Evolutionary conservation across 1,284 basidiomycete species (phyloP).

Genomic region (Malassezia equina): DNA sequence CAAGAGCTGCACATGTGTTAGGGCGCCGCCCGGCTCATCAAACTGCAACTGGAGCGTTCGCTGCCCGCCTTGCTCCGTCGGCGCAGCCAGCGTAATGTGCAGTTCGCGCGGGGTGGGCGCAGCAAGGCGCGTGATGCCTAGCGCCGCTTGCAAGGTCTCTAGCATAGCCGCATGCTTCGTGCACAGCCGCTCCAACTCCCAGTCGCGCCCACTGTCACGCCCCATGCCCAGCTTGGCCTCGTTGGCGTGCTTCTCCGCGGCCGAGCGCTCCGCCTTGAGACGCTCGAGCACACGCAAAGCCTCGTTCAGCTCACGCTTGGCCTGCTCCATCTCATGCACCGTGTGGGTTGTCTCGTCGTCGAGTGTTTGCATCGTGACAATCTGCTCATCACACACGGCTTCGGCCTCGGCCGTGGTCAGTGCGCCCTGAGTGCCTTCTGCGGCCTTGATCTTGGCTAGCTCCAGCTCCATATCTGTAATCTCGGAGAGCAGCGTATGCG

Average conservation of each 20-base stretch:
- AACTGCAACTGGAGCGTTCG: conserved; percentile 6
- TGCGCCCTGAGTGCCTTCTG: conserved; percentile 26
- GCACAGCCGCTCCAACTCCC: conserved; percentile 33
- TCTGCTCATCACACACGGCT: conserved; percentile 27
- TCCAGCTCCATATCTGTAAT: conserved; percentile 40
- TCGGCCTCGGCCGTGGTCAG: conserved; percentile 33
- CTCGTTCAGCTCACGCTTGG: conserved; percentile 33
- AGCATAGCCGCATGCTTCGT: conserved; percentile 16
- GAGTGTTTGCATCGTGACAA: conserved; percentile 30
- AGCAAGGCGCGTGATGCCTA: conserved; percentile 1
- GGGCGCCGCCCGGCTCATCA: conserved; percentile 11
- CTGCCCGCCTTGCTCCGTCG: not conserved
- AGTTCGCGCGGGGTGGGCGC: conserved; percentile 8
- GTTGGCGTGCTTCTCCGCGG: conserved; percentile 34
- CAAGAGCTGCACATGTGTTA: not conserved
- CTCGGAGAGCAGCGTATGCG: conserved; percentile 25
- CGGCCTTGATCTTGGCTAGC: conserved; percentile 32
- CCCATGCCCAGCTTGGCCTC: conserved; percentile 35
- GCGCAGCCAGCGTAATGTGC: not conserved
- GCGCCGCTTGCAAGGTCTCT: conserved; percentile 7
- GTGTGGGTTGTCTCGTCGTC: conserved; percentile 27
- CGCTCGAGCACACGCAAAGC: conserved; percentile 27
- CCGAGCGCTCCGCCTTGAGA: conserved; percentile 32
- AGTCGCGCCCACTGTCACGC: conserved; percentile 30
- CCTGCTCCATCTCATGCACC: conserved; percentile 25